These are phyloP conservation scores for Geosmithia putterillii DNA, from an alignment of 2,329 filamentous ascomycete species.

Conservation along the genomic window DNA sequence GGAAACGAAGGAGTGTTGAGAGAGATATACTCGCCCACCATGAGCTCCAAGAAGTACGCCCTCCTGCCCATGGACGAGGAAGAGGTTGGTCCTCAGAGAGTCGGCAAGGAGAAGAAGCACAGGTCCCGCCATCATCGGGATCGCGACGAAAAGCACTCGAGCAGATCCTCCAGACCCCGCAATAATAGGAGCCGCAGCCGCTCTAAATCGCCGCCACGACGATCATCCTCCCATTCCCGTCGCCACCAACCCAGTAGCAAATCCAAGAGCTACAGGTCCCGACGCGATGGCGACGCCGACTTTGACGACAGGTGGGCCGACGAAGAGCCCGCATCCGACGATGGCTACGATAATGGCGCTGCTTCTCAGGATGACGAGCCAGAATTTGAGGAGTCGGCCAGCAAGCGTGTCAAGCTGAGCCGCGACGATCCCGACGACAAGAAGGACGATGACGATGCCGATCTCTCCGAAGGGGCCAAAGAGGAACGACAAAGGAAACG, in stretches of 20 bases:
- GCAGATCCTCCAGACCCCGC: slow-evolving; percentile 5
- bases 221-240: slow-evolving; percentile 7
- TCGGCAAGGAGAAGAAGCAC: slow-evolving; percentile 34
- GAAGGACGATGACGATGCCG: slow-evolving; percentile 29
- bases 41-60: slow-evolving; percentile 51
- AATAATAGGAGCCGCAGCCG: slow-evolving; percentile 14
- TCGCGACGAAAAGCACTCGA: slow-evolving; percentile 6
- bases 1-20: neutral
- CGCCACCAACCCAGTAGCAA: slow-evolving; percentile 11
- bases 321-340: slow-evolving; percentile 44
- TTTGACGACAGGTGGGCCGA: slow-evolving; percentile 76
- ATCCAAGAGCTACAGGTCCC: slow-evolving; percentile 27
- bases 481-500: slow-evolving; percentile 46
- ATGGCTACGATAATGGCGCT: slow-evolving; percentile 16
- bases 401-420: slow-evolving; percentile 56
- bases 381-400: slow-evolving; percentile 56
- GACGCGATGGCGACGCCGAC: slow-evolving; percentile 29
- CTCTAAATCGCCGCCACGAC: slow-evolving; percentile 13
- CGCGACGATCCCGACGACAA: slow-evolving; percentile 38
- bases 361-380: slow-evolving; percentile 26
- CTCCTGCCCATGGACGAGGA: slow-evolving; percentile 56
- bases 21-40: slow-evolving; percentile 8
- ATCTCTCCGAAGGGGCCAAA: slow-evolving; percentile 47
- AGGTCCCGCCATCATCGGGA: slow-evolving; percentile 22
- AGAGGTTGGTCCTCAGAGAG: slow-evolving; percentile 42